These are phyloP conservation scores for Solanum paucissectum DNA, from an alignment of 257 asterid genomes.

Conservation along the genomic window DNA sequence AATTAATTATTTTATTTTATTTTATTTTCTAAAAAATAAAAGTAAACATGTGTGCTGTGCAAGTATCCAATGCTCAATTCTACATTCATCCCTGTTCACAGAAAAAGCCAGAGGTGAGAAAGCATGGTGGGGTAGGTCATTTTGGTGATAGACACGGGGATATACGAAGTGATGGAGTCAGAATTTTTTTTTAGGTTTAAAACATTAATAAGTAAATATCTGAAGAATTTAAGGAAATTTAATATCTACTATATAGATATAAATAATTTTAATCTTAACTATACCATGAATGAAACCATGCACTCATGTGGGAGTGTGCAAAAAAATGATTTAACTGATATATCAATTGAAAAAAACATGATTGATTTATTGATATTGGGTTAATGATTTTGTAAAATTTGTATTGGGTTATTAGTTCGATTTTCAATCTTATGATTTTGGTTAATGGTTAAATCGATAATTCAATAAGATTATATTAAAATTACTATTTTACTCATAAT, in stretches of 20 bases:
- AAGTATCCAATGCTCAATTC: not conserved
- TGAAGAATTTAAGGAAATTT: not conserved
- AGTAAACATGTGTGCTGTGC: not conserved
- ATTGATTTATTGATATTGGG: too few species aligned
- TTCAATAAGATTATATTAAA: not conserved
- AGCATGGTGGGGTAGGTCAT: not conserved
- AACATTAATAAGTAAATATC: not conserved
- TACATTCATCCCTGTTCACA: not conserved
- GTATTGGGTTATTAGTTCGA: too few species aligned
- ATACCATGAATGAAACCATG: not conserved
- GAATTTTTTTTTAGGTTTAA: not conserved
- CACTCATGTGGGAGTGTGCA: not conserved
- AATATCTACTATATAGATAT: not conserved
- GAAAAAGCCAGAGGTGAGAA: not conserved
- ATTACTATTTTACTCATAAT: not conserved
- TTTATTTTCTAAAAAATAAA: not conserved
- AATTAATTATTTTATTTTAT: not conserved
- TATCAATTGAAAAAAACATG: not conserved
- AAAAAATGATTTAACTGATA: too few species aligned
- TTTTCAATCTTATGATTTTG: too few species aligned
- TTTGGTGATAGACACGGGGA: not conserved
- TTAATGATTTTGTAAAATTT: not conserved
- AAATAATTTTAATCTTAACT: not conserved
- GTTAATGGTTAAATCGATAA: too few species aligned
- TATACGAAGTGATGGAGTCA: accelerated